Base-by-base conservation (phyloP, 352 stramenopile species). In the Pythium oligandrum region DNA sequence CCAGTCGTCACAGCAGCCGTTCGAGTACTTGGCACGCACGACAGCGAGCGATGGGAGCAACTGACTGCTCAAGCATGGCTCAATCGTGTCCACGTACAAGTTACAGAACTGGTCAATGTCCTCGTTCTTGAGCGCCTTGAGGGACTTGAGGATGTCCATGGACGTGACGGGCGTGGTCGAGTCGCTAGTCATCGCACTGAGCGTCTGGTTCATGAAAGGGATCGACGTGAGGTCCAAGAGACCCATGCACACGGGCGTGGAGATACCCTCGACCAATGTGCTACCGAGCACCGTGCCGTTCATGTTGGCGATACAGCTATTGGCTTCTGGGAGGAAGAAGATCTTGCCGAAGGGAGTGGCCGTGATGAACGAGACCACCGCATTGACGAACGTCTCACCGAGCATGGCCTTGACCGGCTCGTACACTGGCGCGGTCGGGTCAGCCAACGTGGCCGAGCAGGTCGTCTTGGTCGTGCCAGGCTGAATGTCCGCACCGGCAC, bases 301-400 rank as follows among this genome's bases (percentile, higher is more conserved):
- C 59, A 88, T 75, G 52, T 85, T 83, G 40, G 77, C 74, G 39
- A 88, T 55, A 33, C 77, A 88, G 26, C 61, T 70, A 48, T 66
- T 77, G 37, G 72, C 75, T 11, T 76, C 63, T 6, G 66, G 50
- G 45, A 63, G 62, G 17, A 78, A 40, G 32, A 88, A 61, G 38
- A 83, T 46, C 36, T 75, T 69, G 42, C 67, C 67, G 32, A 68
- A 44, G 11, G 61, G 37, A 10, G 63, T 70, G 46, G 65, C 46
- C 0, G 52, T 51, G 56, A 75, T 43, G 43, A 75, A 66, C 37
- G 34, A 56, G n/a, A 56, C 57, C 34, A 61, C 40, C 7, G 49
- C 52, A 39, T 57, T 17, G 12, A 67, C 53, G 37, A 62, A 32
- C 1, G 56, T 53, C 4, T 43, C 44, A n/a, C 60, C 63, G 8